Base-by-base conservation (phyloP, 2,329 filamentous ascomycete species). In the Phaeoacremonium minimum region DNA sequence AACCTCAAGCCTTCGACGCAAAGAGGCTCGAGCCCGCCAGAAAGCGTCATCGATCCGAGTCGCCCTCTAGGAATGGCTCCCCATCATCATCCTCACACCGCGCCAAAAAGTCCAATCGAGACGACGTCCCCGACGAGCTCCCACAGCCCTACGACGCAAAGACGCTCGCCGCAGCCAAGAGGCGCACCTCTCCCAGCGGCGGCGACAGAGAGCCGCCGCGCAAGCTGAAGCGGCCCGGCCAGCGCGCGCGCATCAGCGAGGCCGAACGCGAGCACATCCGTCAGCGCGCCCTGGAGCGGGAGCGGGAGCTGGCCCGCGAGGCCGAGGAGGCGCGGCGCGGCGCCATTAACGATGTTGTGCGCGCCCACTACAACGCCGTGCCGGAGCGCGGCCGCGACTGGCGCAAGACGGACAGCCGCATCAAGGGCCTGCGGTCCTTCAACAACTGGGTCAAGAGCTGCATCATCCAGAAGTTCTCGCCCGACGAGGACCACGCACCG, bases 371-470 rank as follows among this genome's bases (percentile, higher is more conserved):
- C 73, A 98, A 98, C 62, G 83, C 86, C 26, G 91, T 97, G 0
- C 91, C 91, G 1, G 86, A 98, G 66, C 80, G 90, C 18, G 93
- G 93, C 11, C 80, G 91, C 36, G 89, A 96, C 53, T 98, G 93
- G 91, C 80, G 93, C 33, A 88, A 85, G 57, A 95, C 88, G 6
- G 89, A 95, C 53, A 95, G 87, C 60, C 85, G 87, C 52, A 98
- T 98, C 69, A 95, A 94, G 65, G 93, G 93, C 1, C 69, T 98
- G 36, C 80, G 93, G 36, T 87, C 85, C 48, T 93, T 95, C 71
- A 98, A 98, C 67, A 98, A 98, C 62, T 98, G 93, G 93, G 78
- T 98, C 64, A 98, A 98, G 71, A 95, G 88, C 56, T 91, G 87
- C 33, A 79, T 97, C 49, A 97, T 98, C 48, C 90, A 97, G 57